phyloP scores from a whole-genome alignment of 768 basidiomycete genomes.

The Polyporus arcularius region DNA sequence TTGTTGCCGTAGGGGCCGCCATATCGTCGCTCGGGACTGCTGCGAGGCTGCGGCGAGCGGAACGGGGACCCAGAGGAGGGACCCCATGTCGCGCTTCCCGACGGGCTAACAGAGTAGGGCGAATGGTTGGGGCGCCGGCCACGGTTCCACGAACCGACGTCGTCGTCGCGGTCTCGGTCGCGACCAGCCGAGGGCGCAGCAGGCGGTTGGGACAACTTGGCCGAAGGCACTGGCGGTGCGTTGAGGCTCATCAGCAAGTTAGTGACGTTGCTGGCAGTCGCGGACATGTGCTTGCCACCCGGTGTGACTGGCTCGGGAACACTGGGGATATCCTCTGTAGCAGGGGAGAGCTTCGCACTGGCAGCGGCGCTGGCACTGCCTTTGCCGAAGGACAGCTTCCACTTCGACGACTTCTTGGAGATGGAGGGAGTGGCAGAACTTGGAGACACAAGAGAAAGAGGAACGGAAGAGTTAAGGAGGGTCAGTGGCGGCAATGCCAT shows the following conservation, averaged over 20 bases:
- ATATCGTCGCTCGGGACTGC: slow-evolving; percentile 21
- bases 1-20: background rate
- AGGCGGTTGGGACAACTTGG: background rate
- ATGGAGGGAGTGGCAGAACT: slow-evolving; percentile 39
- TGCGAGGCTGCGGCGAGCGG: slow-evolving; percentile 11
- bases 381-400: slow-evolving; percentile 80
- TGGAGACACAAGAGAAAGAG: slow-evolving; percentile 31
- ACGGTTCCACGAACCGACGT: slow-evolving; percentile 8
- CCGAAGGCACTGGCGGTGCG: slow-evolving; percentile 37
- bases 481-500: slow-evolving; percentile 13
- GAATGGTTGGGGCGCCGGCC: slow-evolving; percentile 19
- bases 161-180: slow-evolving; percentile 10
- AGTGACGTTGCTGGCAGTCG: slow-evolving; percentile 78
- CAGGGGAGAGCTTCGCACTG: slow-evolving; percentile 12
- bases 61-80: slow-evolving; percentile 19
- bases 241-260: slow-evolving; percentile 72
- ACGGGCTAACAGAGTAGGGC: slow-evolving; percentile 15
- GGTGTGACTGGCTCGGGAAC: slow-evolving; percentile 1
- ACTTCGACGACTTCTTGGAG: slow-evolving; percentile 81
- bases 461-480: slow-evolving; percentile 35
- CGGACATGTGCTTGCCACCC: slow-evolving; percentile 46
- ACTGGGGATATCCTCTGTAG: slow-evolving; percentile 17
- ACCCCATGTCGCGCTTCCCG: slow-evolving; percentile 20
- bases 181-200: slow-evolving; percentile 5
- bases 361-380: slow-evolving; percentile 33